These are phyloP conservation scores for Periglandula ipomoeae DNA, from an alignment of 2,329 filamentous ascomycete genomes.

Conservation along the genomic window DNA sequence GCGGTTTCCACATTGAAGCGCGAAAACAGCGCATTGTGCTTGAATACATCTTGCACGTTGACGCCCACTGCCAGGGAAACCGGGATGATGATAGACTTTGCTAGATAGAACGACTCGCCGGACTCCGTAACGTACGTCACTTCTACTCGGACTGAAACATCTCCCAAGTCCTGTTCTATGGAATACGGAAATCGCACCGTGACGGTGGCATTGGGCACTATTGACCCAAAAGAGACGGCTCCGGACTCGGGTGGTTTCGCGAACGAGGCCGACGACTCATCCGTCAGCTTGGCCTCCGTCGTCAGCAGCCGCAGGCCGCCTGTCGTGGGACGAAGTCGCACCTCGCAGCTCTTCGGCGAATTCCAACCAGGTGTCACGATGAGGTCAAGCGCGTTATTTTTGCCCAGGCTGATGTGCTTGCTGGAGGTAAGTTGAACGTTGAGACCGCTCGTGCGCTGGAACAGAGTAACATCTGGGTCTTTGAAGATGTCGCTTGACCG, in stretches of 20 bases:
- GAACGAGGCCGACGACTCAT: conserved; percentile 31
- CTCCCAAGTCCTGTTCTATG: conserved; percentile 64
- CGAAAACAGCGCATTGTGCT: conserved; percentile 71
- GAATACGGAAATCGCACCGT: conserved; percentile 71
- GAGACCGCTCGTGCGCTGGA: conserved; percentile 60
- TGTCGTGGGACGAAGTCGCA: conserved; percentile 55
- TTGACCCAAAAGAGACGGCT: conserved; percentile 38
- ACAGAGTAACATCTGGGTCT: conserved; percentile 59
- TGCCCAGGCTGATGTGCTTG: conserved; percentile 68
- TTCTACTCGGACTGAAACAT: conserved; percentile 68
- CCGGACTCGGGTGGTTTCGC: conserved; percentile 44
- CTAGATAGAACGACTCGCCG: conserved; percentile 34
- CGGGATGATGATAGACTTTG: conserved; percentile 50
- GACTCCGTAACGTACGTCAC: conserved; percentile 60
- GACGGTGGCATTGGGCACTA: conserved; percentile 37
- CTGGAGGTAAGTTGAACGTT: conserved; percentile 58
- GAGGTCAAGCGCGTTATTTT: conserved; percentile 68
- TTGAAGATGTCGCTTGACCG: conserved; percentile 43
- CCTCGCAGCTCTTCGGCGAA: conserved; percentile 46
- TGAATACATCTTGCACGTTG: conserved; percentile 95
- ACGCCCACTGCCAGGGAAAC: conserved; percentile 80
- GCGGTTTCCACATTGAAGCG: conserved; percentile 86
- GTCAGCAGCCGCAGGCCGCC: conserved; percentile 57
- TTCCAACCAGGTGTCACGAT: conserved; percentile 69
- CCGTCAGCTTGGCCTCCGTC: conserved; percentile 45